Evolutionary conservation across 768 basidiomycete genomes (phyloP).

Genomic region (Pleurotus ostreatus): DNA sequence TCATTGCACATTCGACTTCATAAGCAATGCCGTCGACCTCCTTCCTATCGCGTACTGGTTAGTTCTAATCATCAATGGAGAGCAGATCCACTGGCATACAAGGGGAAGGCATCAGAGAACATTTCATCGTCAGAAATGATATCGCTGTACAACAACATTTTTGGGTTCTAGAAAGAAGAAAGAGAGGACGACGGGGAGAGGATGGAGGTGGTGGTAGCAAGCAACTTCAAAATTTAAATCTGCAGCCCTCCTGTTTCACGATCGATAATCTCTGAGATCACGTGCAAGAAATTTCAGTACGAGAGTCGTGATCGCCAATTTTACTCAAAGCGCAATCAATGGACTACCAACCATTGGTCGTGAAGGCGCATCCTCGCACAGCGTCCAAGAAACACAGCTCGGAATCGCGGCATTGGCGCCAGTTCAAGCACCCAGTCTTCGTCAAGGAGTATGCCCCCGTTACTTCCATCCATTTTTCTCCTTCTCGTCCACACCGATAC

Average conservation of each 20-base stretch:
- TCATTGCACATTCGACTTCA: constrained; percentile 80
- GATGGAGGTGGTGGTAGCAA: constrained; percentile 13
- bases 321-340: constrained; percentile 32
- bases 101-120: constrained; percentile 88
- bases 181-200: constrained; percentile 16
- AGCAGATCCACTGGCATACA: constrained; percentile 44
- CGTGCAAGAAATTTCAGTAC: constrained; percentile 14
- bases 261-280: constrained; percentile 37
- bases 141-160: constrained; percentile 76
- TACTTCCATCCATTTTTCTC: constrained; percentile 90
- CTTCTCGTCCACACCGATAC: constrained; percentile 85
- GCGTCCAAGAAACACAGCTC: constrained; percentile 55
- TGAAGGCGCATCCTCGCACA: constrained; percentile 56
- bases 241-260: constrained; percentile 11
- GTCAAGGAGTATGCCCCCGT: constrained; percentile 97
- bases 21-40: constrained; percentile 70
- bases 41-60: constrained; percentile 48
- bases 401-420: constrained; percentile 84
- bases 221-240: constrained; percentile 11
- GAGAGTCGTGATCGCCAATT: constrained; percentile 14
- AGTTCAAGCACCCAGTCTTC: constrained; percentile 88
- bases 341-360: constrained; percentile 79
- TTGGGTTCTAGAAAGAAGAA: constrained; percentile 13
- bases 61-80: constrained; percentile 9
- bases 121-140: constrained; percentile 83